Percentiles rank a stretch among this genome's conserved stretches.
Conservation (phyloP, 352 stramenopile species). For the Globisporangium heterothallicum region DNA sequence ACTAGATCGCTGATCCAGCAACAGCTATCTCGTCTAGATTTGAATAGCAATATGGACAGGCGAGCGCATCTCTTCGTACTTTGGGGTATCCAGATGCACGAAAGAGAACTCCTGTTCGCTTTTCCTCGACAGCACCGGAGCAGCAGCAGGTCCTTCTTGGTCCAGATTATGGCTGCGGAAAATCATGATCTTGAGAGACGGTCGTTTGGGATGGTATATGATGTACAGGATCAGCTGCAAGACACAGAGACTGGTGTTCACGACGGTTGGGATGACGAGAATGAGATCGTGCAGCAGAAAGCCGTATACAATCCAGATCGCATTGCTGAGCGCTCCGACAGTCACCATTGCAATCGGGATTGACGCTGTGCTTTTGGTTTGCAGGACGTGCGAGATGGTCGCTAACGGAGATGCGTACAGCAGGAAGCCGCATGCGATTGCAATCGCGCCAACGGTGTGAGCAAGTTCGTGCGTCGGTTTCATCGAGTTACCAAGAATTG, state of each 20-base stretch:
- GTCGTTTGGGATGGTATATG: constrained; percentile 17
- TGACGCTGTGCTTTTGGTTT: constrained; percentile 24
- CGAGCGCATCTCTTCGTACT: constrained; percentile 1
- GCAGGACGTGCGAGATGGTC: constrained; percentile 22
- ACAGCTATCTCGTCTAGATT: not conserved
- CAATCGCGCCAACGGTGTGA: constrained; percentile 20
- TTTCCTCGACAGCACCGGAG: constrained; percentile 7
- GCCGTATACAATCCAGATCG: constrained; percentile 34
- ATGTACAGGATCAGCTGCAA: constrained; percentile 32
- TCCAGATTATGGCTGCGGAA: constrained; percentile 2
- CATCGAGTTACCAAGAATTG: constrained; percentile 8
- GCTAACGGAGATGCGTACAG: constrained; percentile 33
- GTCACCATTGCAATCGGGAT: constrained; percentile 36
- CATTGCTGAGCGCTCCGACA: constrained; percentile 32
- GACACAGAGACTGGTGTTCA: constrained; percentile 29
- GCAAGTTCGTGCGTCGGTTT: constrained; percentile 10
- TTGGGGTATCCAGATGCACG: constrained; percentile 19
- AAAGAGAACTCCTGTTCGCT: constrained; percentile 17
- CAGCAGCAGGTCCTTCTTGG: constrained; percentile 1
- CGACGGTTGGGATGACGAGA: constrained; percentile 24
- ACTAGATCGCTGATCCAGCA: too few species aligned
- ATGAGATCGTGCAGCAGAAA: constrained; percentile 27
- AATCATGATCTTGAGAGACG: constrained; percentile 4
- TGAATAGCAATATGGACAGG: not conserved
- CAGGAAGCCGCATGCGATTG: constrained; percentile 22